Conservation (phyloP, 352 stramenopile species). For the Pythium insidiosum region DNA sequence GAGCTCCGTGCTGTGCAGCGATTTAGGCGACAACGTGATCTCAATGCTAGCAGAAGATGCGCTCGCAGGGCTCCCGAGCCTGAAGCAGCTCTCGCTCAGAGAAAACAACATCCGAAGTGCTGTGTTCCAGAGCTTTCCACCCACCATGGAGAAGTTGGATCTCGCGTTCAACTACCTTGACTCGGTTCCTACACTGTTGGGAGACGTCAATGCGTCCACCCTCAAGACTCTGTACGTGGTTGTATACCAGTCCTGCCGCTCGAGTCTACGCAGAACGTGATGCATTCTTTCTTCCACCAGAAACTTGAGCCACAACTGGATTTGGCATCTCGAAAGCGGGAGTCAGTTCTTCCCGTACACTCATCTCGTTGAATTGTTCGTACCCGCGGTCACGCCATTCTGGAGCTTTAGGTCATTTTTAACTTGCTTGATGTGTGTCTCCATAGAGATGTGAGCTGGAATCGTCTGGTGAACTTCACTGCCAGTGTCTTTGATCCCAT, state of each 20-base stretch:
- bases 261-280: too few relatives aligned
- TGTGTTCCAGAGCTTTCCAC: conserved; percentile 28
- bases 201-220: conserved; percentile 16
- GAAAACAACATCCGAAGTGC: conserved; percentile 41
- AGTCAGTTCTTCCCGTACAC: conserved; percentile 36
- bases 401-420: too few relatives aligned
- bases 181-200: conserved; percentile 39
- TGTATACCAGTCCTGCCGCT: too few relatives aligned
- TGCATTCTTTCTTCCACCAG: too few relatives aligned
- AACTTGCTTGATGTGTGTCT: background rate
- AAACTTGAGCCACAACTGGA: conserved; percentile 54
- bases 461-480: conserved; percentile 53
- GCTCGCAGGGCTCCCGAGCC: conserved; percentile 32
- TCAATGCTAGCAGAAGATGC: conserved; percentile 42
- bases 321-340: conserved; percentile 50
- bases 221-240: conserved; percentile 48
- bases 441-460: conserved; percentile 53
- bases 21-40: conserved; percentile 67
- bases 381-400: too few relatives aligned
- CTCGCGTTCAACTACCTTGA: conserved; percentile 47
- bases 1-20: too few relatives aligned
- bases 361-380: conserved; percentile 35
- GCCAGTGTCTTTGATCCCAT: conserved; percentile 33
- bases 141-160: conserved; percentile 30
- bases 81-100: conserved; percentile 32